Conservation (phyloP, 495 filamentous ascomycete species). For the Neurospora tetrasperma region DNA sequence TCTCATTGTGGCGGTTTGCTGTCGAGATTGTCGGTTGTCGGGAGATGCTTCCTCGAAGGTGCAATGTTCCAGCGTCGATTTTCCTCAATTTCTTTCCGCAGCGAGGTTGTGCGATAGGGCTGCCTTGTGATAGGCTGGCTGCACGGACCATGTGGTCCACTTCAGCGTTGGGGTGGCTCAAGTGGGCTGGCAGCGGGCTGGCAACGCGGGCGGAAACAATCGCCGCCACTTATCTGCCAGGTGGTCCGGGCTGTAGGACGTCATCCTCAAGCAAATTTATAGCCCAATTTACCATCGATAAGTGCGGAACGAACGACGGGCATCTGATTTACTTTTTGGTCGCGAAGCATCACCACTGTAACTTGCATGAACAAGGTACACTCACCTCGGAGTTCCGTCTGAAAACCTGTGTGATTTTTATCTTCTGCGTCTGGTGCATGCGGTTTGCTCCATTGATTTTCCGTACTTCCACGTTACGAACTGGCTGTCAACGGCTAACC, state of each 20-base stretch:
- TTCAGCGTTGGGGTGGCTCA: slow-evolving; percentile 1
- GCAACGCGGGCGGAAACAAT: not conserved
- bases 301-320: not conserved
- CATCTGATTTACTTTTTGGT: not conserved
- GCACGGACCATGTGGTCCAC: slow-evolving; percentile 13
- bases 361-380: not conserved
- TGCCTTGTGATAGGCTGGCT: slow-evolving; percentile 22
- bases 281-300: not conserved
- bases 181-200: not conserved
- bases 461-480: not conserved
- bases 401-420: not conserved
- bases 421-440: not conserved
- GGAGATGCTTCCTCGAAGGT: slow-evolving; percentile 21
- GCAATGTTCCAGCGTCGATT: slow-evolving; percentile 23
- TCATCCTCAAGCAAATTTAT: not conserved
- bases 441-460: not conserved
- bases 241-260: not conserved
- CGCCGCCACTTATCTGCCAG: not conserved
- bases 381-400: not conserved
- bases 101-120: slow-evolving; percentile 29
- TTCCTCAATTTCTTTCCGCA: slow-evolving; percentile 26
- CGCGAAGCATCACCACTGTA: not conserved
- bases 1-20: slow-evolving; percentile 68
- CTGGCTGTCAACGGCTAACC: not conserved
- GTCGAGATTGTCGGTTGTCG: slow-evolving; percentile 28